Percentiles rank a stretch among this genome's conserved stretches.
Conservation (phyloP, 2,329 filamentous ascomycete genomes). For the Aspergillus brunneoviolaceus region DNA sequence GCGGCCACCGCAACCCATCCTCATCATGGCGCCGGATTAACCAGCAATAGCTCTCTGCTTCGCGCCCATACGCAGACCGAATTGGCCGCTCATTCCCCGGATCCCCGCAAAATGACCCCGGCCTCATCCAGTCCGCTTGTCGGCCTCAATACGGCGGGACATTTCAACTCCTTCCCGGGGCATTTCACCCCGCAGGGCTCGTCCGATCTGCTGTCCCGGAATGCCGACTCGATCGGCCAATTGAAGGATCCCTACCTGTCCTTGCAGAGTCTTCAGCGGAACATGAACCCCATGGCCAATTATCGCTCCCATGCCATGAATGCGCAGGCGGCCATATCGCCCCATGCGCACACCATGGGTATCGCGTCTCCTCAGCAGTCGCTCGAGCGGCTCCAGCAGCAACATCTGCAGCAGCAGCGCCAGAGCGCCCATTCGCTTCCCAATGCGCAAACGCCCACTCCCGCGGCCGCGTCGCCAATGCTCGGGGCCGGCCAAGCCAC, state of each 20-base stretch:
- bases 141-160: conserved; percentile 29
- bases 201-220: conserved; percentile 29
- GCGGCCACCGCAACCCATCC: conserved; percentile 23
- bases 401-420: conserved; percentile 31
- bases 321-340: conserved; percentile 26
- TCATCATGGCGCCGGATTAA: conserved; percentile 28
- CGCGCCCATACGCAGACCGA: conserved; percentile 29
- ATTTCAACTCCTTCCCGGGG: conserved; percentile 28
- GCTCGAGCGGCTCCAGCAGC: conserved; percentile 30
- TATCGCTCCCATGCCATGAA: conserved; percentile 30
- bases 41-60: conserved; percentile 28
- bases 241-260: conserved; percentile 25
- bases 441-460: conserved; percentile 13
- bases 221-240: conserved; percentile 28
- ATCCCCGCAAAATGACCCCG: conserved; percentile 36
- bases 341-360: conserved; percentile 30
- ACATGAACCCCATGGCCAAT: conserved; percentile 33
- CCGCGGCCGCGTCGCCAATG: conserved; percentile 21
- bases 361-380: conserved; percentile 35
- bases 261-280: conserved; percentile 31
- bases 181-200: conserved; percentile 31
- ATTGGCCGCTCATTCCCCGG: conserved; percentile 28
- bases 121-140: conserved; percentile 30
- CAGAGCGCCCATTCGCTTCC: conserved; percentile 17
- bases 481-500: conserved; percentile 20